Conservation (phyloP, 768 basidiomycete species). For the Pisolithus tinctorius region DNA sequence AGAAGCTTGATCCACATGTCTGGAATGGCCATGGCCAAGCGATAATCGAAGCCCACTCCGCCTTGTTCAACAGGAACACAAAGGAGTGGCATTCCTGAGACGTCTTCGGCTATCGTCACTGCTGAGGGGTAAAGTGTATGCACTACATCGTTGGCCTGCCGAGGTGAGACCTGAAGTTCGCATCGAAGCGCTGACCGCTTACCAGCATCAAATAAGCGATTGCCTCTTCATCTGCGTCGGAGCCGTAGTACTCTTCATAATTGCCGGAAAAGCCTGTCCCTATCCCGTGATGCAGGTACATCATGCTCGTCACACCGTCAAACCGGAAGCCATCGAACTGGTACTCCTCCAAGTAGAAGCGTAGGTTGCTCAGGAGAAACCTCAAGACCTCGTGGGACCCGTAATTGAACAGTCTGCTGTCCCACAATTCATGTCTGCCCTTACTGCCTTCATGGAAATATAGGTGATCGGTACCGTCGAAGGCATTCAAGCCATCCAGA, state of each 20-base stretch:
- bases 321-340: conserved; percentile 97
- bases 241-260: conserved; percentile 97
- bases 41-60: conserved; percentile 96
- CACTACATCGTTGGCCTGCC: conserved; percentile 86
- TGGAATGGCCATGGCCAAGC: conserved; percentile 96
- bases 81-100: conserved; percentile 97
- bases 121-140: conserved; percentile 72
- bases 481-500: conserved; percentile 89
- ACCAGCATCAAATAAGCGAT: conserved; percentile 97
- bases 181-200: conserved; percentile 24
- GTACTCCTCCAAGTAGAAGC: conserved; percentile 94
- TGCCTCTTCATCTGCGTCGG: conserved; percentile 75
- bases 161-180: conserved; percentile 4
- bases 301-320: conserved; percentile 99
- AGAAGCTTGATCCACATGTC: conserved; percentile 99
- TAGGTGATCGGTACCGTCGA: conserved; percentile 94
- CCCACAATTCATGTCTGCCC: conserved; percentile 95
- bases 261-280: conserved; percentile 96
- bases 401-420: conserved; percentile 96
- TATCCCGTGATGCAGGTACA: conserved; percentile 98
- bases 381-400: conserved; percentile 89
- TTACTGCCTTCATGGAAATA: conserved; percentile 95
- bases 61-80: conserved; percentile 72
- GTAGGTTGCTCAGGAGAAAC: conserved; percentile 90
- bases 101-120: conserved; percentile 96